A percentile compares a stretch with the other conserved stretches of the same genome.
Evolutionary conservation across 768 basidiomycete species (phyloP).

Genomic region (Boletus huronensis): DNA sequence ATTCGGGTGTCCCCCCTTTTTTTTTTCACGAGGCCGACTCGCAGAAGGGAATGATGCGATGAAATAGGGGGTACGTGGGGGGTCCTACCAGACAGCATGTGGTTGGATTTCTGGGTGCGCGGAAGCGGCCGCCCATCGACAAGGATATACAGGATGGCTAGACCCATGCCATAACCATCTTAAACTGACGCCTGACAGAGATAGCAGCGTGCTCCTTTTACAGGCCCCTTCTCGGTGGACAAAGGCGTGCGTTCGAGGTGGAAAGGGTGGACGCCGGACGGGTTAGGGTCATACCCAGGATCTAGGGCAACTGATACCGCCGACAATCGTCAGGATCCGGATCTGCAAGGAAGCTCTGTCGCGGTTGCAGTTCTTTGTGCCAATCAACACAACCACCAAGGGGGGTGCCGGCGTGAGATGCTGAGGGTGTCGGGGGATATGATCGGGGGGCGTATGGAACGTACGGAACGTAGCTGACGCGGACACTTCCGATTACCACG

Average conservation of each 20-base stretch:
- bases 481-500: slow-evolving; percentile 23
- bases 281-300: slow-evolving; percentile 22
- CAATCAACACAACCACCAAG: slow-evolving; percentile 17
- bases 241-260: not conserved
- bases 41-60: slow-evolving; percentile 7
- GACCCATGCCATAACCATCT: not conserved
- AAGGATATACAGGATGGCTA: slow-evolving; percentile 16
- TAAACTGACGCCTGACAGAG: not conserved
- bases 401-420: not conserved
- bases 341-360: slow-evolving; percentile 26
- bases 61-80: slow-evolving; percentile 7
- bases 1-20: slow-evolving; percentile 20
- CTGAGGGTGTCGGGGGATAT: slow-evolving; percentile 2
- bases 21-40: slow-evolving; percentile 8
- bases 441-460: slow-evolving; percentile 8
- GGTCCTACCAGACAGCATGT: not conserved
- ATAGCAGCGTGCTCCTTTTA: slow-evolving; percentile 4
- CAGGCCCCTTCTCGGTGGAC: not conserved
- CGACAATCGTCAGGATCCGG: slow-evolving; percentile 29
- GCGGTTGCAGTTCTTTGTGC: slow-evolving; percentile 8
- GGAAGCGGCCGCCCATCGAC: slow-evolving; percentile 15
- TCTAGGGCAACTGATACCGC: slow-evolving; percentile 16
- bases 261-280: not conserved
- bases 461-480: slow-evolving; percentile 11
- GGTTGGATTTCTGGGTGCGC: slow-evolving; percentile 7